A percentile compares a stretch with the other conserved stretches of the same genome.
phyloP scores from a whole-genome alignment of 106 monocot genomes.

The Platanthera zijinensis region DNA sequence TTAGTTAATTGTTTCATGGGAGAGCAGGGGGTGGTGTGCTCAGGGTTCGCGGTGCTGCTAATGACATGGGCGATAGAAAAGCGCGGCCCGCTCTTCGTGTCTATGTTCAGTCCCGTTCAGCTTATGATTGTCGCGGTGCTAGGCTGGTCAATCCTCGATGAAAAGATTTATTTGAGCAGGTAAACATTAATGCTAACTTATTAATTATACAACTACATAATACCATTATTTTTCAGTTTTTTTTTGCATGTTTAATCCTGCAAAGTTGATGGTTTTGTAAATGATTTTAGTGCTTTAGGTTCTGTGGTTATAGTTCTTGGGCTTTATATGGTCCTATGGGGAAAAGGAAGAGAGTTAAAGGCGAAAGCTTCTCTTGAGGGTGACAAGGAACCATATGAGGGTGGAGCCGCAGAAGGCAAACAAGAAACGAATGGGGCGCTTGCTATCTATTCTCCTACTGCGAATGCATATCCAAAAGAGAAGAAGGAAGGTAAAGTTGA shows the following conservation, averaged over 20 bases:
- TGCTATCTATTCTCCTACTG: neutral
- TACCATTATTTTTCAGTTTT: no score
- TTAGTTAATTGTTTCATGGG: no score
- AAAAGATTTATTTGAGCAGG: constrained; percentile 69
- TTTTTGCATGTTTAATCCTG: no score
- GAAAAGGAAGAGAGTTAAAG: constrained; percentile 32
- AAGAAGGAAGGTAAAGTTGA: neutral
- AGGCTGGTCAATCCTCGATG: constrained; percentile 69
- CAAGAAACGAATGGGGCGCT: neutral
- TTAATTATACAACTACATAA: no score
- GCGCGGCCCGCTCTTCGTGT: constrained; percentile 66
- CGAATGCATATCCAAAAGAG: neutral
- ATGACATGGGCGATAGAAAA: constrained; percentile 70
- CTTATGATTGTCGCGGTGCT: constrained; percentile 65
- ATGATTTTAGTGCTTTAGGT: constrained; percentile 25
- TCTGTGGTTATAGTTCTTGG: constrained; percentile 36
- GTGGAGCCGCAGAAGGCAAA: neutral
- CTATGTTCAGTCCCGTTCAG: constrained; percentile 74
- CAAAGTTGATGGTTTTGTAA: no score
- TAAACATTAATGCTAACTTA: constrained; percentile 10
- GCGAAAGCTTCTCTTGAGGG: neutral
- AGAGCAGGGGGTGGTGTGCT: constrained; percentile 55
- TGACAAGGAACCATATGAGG: neutral
- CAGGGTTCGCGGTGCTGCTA: constrained; percentile 43
- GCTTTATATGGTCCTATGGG: constrained; percentile 47